These are phyloP conservation scores for Spongospora subterranea DNA, from an alignment of 208 protist species.

Conservation along the genomic window DNA sequence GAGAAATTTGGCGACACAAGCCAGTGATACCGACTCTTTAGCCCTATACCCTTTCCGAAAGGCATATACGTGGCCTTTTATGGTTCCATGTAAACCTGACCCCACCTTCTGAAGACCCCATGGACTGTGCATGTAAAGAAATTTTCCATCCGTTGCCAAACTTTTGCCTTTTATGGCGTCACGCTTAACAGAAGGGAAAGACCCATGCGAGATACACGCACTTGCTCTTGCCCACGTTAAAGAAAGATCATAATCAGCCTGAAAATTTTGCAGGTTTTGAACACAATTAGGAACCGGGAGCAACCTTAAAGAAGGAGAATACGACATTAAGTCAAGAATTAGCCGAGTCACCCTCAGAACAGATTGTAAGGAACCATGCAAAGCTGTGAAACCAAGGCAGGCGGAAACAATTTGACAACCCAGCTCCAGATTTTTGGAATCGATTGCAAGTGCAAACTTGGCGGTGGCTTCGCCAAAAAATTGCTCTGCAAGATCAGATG, in stretches of 20 bases:
- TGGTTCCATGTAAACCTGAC: neutral
- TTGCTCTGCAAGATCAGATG: neutral
- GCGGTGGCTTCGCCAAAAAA: neutral
- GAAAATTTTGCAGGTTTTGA: neutral
- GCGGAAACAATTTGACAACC: neutral
- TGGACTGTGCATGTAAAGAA: slow-evolving; percentile 26
- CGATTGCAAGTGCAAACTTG: neutral
- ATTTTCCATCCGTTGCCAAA: slow-evolving; percentile 8
- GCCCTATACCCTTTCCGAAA: neutral
- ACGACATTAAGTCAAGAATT: neutral
- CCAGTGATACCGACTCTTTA: slow-evolving; percentile 10
- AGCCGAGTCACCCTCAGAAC: neutral
- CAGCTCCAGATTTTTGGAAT: neutral
- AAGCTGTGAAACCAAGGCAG: neutral
- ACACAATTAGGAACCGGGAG: neutral
- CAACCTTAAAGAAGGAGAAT: neutral
- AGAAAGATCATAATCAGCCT: neutral
- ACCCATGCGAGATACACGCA: neutral
- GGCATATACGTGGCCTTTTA: slow-evolving; percentile 27
- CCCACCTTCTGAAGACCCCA: slow-evolving; percentile 9
- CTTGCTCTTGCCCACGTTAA: neutral
- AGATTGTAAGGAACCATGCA: slow-evolving; percentile 21
- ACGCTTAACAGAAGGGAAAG: neutral
- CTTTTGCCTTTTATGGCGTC: slow-evolving; percentile 9
- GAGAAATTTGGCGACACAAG: neutral